Conservation (phyloP, 2,329 filamentous ascomycete species). For the Apiospora aurea region DNA sequence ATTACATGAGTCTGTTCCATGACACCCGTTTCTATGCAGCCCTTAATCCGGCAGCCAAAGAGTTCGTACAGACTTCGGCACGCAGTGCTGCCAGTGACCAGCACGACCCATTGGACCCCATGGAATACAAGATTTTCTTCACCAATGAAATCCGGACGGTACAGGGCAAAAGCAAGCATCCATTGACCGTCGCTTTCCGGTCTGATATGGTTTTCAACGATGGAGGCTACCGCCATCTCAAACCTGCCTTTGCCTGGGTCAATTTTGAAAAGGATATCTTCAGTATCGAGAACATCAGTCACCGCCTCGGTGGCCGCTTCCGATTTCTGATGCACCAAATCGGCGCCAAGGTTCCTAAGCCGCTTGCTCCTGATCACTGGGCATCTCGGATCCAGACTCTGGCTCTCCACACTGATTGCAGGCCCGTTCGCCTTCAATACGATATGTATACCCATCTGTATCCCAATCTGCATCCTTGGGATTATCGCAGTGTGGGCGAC, state of each 20-base stretch:
- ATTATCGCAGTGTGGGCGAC: not conserved
- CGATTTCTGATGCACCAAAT: conserved; percentile 1
- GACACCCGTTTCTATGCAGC: not conserved
- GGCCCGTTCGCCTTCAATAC: not conserved
- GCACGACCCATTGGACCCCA: conserved; percentile 2
- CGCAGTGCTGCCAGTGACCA: not conserved
- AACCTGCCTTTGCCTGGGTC: conserved; percentile 7
- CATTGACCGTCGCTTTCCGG: not conserved
- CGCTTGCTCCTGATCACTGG: conserved; percentile 4
- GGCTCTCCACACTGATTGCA: not conserved
- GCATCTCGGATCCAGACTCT: conserved; percentile 4
- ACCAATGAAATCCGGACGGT: not conserved
- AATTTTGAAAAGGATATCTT: conserved; percentile 12
- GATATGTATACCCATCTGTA: too few relatives aligned
- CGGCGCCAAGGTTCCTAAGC: not conserved
- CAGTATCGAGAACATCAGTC: not conserved
- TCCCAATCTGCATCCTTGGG: not conserved
- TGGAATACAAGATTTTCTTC: conserved; percentile 9
- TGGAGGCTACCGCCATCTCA: not conserved
- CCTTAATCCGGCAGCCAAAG: not conserved
- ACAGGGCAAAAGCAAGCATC: too few relatives aligned
- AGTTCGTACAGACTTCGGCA: not conserved
- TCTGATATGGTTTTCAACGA: not conserved
- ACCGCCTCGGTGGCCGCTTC: not conserved
- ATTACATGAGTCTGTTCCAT: not conserved